These are phyloP conservation scores for Claviceps capensis DNA, from an alignment of 2,329 filamentous ascomycete species.

Conservation along the genomic window DNA sequence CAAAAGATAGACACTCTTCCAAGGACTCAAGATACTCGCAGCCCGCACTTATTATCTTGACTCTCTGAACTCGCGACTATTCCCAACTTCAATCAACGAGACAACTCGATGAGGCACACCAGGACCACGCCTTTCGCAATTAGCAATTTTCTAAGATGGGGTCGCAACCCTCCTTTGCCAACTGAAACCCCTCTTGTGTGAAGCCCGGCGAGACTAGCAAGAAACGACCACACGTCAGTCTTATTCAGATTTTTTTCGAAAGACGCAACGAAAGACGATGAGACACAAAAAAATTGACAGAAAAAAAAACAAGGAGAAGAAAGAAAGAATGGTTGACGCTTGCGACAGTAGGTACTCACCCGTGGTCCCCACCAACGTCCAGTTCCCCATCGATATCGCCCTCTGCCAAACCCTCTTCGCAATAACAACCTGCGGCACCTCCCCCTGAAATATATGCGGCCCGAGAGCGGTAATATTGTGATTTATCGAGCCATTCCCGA, in stretches of 20 bases:
- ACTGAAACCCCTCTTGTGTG: not conserved
- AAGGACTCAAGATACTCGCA: too few species aligned
- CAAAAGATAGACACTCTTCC: too few species aligned
- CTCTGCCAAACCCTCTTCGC: constrained; percentile 29
- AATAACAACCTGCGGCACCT: constrained; percentile 31
- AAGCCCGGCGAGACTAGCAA: not conserved
- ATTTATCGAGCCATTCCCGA: too few species aligned
- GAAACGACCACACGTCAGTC: not conserved
- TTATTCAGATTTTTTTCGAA: too few species aligned
- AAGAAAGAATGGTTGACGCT: not conserved
- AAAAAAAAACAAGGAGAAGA: not conserved
- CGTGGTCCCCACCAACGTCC: constrained; percentile 31
- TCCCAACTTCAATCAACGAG: too few species aligned
- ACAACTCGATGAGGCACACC: too few species aligned
- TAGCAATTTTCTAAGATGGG: not conserved
- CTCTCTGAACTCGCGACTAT: too few species aligned
- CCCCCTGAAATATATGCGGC: constrained; percentile 23
- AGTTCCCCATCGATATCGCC: constrained; percentile 21
- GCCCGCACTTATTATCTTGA: too few species aligned
- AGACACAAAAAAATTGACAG: not conserved
- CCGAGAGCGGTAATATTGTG: constrained; percentile 29
- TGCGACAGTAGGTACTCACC: constrained; percentile 4
- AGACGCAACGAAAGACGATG: not conserved
- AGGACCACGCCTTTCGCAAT: too few species aligned
- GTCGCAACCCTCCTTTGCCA: not conserved